Base-by-base conservation (phyloP, 2,329 filamentous ascomycete species). In the Aspergillus udagawae region DNA sequence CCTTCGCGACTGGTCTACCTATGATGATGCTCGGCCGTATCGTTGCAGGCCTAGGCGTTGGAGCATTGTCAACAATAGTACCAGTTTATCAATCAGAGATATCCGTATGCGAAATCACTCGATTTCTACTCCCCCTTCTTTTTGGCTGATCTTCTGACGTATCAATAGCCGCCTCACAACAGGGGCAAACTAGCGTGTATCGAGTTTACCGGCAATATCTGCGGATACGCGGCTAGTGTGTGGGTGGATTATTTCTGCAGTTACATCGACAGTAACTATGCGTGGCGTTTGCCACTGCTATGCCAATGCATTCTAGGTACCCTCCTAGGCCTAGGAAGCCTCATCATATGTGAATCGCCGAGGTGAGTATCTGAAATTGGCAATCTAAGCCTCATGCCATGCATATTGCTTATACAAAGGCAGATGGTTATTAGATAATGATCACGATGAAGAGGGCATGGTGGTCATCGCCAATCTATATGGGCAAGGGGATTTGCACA, bases 211-310 rank as follows among this genome's bases (percentile, higher is more conserved):
- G 94, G 94, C 54, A 99, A 99, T 75, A 96, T 99, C 62, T 88
- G 91, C 60, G 94, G 94, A 32, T 99, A 99, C 73, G 89, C 93
- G 54, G 92, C 91, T 53, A 97, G 93, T 66, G 93, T 97, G 23
- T 99, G 94, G 94, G 93, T 97, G 28, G 94, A 99, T 75, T 99
- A 97, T 76, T 93, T 94, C 68, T 97, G 92, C 76, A 94, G 90
- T 57, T 97, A 83, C 71, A 97, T 99, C 70, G 76, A 91, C 60
- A 90, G 81, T 67, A 81, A 97, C 73, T 83, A 88, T 78, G 91
- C 94, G 2, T 99, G 94, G 94, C 89, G 94, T 51, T 67, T 97
- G 48, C 94, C 94, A 1, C 78, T 99, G 52, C 77, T 92, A 49
- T 90, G 96, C 87, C 94, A 99, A 75, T 97, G 94, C 69, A 74